Base-by-base conservation (phyloP, 2,329 filamentous ascomycete species). In the Botryosphaeria dothidea region DNA sequence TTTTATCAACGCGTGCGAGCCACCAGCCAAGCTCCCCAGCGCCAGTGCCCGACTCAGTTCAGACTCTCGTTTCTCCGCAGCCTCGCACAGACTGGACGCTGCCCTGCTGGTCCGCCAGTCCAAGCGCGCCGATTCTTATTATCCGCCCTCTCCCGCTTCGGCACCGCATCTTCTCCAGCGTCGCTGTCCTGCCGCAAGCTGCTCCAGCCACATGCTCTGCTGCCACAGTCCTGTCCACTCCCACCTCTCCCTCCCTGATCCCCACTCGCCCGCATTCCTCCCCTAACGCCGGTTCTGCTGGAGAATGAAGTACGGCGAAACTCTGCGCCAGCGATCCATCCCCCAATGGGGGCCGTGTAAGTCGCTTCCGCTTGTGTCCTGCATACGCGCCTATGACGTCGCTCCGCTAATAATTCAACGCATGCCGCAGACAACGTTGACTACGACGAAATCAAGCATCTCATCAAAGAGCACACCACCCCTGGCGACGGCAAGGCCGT, bases 381-480 rank as follows among this genome's bases (percentile, higher is more conserved):
- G 45, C 45, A 25, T 19, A 7, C 25, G 11, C 15, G 27, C 31
- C 66, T 45, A 41, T 65, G 58, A 46, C 65, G 61, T 65, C 71
- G 74, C 57, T 19, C 25, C 72, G 67, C 61, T 62, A 36, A 60
- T 48, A 46, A 25, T 57, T 38, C 29, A 41, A 41, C 38, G 41
- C 17, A 7, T 27, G 43, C n/a, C 51, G 21, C 75, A 92, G 90
- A 93, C 76, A 95, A 96, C 78, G 88, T 96, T 78, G 92, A 95
- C 77, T 96, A 96, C 82, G 92, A 94, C 76, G 90, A 91, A 56
- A 85, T 96, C 68, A 96, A 96, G 78, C 85, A 91, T 75, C 84
- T 92, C 72, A 94, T 96, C 82, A 95, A 94, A 77, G 85, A 85
- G 66, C 86, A 92, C 74, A 96, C 92, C 1, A 90, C 88, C 13